Evolutionary conservation across 164 flowering plant species (phyloP), one percentile per base, ranked within the genome.

Genomic region (Malania oleifera): DNA sequence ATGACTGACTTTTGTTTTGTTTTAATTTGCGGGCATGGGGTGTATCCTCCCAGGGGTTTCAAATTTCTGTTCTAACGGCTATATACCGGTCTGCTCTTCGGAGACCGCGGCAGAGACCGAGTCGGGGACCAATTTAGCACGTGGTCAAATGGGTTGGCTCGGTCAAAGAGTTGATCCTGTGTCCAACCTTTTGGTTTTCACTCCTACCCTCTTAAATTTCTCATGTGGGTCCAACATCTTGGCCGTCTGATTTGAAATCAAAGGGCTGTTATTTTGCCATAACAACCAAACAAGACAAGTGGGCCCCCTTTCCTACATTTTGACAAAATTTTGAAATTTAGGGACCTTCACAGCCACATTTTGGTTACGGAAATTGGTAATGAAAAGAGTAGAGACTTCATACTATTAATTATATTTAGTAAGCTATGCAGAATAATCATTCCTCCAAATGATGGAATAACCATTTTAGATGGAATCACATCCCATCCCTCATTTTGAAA

Each of bases 21-120:
- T 9, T 31, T 9, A 31, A 31, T 9, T 9, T 31, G 35, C 35
- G 35, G 67, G 70, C 83, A 79, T 79, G 50, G 6, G 3, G 20
- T 25, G 27, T 22, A 23, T 31, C 17, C 28, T 48, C 27, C 57
- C 22, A 52, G 28, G 45, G 47, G 10, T 60, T 54, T 60, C 51
- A 54, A 60, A 60, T 38, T 44, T 35, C 4, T 9, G 53, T 44
- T 46, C 13, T 39, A 23, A 20, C 31, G 27, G 37, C 12, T 44
- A 24, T 10, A 5, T 39, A 49, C 8, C 41, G 41, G 41, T 12
- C 41, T 38, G 7, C 41, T 15, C 14, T 15, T 11, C 13, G 2
- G 14, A 5, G 14, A 2, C 13, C 41, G 1, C 2, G 13, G 14
- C 41, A 38, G 41, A 15, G 8, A 7, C 13, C 41, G 14, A 7